phyloP scores from a whole-genome alignment of 2,329 filamentous ascomycete genomes.

The Stagonosporopsis rhizophila region DNA sequence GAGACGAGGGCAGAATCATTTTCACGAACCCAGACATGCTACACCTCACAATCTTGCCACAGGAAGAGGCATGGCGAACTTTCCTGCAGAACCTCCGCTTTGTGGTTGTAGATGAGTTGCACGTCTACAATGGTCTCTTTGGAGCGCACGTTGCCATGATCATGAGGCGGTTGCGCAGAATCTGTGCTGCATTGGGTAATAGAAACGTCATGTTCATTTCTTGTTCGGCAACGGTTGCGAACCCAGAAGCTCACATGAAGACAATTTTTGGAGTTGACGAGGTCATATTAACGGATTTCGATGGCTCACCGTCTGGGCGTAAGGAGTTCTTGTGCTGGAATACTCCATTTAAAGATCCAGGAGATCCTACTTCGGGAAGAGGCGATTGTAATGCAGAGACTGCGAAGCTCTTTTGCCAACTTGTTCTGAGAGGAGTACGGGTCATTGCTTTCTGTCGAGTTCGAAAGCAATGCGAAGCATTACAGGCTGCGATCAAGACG shows the following conservation, averaged over 20 bases:
- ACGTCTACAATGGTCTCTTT: slow-evolving; percentile 95
- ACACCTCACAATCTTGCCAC: slow-evolving; percentile 89
- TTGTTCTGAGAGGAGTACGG: slow-evolving; percentile 85
- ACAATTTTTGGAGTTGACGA: slow-evolving; percentile 90
- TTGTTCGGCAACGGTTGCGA: slow-evolving; percentile 95
- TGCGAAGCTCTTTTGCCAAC: slow-evolving; percentile 87
- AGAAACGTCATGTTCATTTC: slow-evolving; percentile 86
- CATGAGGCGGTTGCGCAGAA: slow-evolving; percentile 85
- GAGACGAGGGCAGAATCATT: slow-evolving; percentile 88
- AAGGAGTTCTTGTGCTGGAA: slow-evolving; percentile 99
- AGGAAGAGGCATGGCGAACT: slow-evolving; percentile 86
- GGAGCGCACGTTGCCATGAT: slow-evolving; percentile 94
- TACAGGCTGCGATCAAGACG: slow-evolving; percentile 79
- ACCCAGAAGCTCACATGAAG: slow-evolving; percentile 89
- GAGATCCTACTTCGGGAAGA: slow-evolving; percentile 84
- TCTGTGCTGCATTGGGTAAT: slow-evolving; percentile 92
- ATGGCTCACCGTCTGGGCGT: slow-evolving; percentile 88
- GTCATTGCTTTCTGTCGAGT: slow-evolving; percentile 94
- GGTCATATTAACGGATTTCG: slow-evolving; percentile 83
- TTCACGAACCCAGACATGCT: slow-evolving; percentile 99
- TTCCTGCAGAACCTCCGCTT: slow-evolving; percentile 90
- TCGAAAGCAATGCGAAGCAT: slow-evolving; percentile 84
- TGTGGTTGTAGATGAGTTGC: slow-evolving; percentile 84
- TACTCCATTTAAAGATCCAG: slow-evolving; percentile 89
- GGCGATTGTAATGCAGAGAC: slow-evolving; percentile 84